A percentile compares a stretch with the other conserved stretches of the same genome.
phyloP scores from a whole-genome alignment of 331 rosid genomes.

The Malus hybrid region DNA sequence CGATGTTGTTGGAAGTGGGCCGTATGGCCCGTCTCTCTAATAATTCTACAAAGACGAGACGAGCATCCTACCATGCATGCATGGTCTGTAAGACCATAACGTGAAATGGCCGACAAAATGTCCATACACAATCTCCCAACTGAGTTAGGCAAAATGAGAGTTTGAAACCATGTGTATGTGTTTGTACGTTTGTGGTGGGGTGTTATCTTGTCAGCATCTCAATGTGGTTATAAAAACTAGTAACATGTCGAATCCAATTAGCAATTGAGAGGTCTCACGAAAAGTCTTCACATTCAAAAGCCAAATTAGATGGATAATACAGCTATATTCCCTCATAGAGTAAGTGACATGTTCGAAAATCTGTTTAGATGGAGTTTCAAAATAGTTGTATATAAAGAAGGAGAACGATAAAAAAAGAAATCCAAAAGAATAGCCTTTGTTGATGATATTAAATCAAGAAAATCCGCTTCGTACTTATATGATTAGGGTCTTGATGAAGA shows the following conservation, averaged over 20 bases:
- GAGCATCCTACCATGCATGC: slow-evolving; percentile 1
- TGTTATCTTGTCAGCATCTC: neutral
- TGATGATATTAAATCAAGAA: neutral
- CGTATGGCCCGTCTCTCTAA: no score
- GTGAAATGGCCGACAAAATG: neutral
- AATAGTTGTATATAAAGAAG: neutral
- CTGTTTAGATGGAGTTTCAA: neutral
- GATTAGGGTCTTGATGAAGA: neutral
- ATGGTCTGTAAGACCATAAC: neutral
- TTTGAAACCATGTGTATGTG: neutral
- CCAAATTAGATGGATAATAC: neutral
- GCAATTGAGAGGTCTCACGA: neutral
- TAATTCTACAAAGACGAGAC: neutral
- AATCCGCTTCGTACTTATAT: neutral
- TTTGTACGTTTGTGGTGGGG: neutral
- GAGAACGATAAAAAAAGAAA: neutral
- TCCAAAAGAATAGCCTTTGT: neutral
- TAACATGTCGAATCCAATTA: neutral
- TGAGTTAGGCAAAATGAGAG: neutral
- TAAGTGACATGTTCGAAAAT: neutral
- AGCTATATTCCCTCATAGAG: neutral
- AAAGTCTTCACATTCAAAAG: neutral
- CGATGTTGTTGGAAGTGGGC: no score
- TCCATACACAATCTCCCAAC: neutral
- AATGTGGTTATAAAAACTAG: neutral